Conservation (phyloP, 495 filamentous ascomycete species). For the Xylaria flabelliformis region DNA sequence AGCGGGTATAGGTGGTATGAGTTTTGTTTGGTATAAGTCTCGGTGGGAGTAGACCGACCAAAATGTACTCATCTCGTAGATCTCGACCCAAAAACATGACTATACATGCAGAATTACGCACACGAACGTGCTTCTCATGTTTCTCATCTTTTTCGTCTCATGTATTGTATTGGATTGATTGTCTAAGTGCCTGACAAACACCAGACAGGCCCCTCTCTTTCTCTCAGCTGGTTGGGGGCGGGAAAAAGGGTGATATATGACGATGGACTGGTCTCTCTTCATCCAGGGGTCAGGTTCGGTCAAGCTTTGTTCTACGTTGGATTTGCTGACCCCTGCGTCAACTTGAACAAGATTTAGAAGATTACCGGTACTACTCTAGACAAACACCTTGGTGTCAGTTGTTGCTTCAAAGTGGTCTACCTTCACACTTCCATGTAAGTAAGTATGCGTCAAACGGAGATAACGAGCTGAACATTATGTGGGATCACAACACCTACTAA, state of each 20-base stretch:
- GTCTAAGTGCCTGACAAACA: neutral
- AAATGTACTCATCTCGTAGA: conserved; percentile 2
- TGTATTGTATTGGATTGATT: neutral
- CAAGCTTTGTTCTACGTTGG: conserved; percentile 6
- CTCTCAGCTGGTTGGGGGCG: neutral
- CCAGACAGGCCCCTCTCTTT: neutral
- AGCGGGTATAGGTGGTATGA: neutral
- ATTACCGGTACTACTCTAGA: conserved; percentile 5
- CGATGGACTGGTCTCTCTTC: neutral
- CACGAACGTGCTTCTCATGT: neutral
- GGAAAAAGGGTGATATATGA: neutral
- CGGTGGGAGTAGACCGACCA: neutral
- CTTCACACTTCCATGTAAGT: neutral
- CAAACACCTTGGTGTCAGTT: neutral
- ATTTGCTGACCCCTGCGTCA: conserved; percentile 4
- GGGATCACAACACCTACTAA: neutral
- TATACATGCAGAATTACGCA: conserved; percentile 5
- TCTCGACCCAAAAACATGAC: neutral
- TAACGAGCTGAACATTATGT: conserved; percentile 17
- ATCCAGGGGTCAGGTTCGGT: conserved; percentile 1
- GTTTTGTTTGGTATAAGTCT: neutral
- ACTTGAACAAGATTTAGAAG: neutral
- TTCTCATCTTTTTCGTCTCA: neutral
- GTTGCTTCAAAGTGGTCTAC: conserved; percentile 11
- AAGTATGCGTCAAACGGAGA: conserved; percentile 2